These are phyloP conservation scores for Yamadazyma sp. DNA, from an alignment of 805 yeast species.

Conservation along the genomic window DNA sequence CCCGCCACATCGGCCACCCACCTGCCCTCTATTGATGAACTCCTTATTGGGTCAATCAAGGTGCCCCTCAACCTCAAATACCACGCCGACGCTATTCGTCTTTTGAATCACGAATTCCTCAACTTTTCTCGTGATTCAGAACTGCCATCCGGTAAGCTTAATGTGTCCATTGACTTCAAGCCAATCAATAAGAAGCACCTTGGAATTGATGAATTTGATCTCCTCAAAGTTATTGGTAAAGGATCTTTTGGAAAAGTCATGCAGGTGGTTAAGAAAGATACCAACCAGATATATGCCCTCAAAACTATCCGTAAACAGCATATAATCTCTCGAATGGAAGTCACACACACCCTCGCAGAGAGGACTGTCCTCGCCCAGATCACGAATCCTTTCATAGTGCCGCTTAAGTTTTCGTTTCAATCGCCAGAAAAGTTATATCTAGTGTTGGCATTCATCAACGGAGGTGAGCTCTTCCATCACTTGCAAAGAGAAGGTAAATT, in stretches of 20 bases:
- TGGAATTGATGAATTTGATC: conserved; percentile 86
- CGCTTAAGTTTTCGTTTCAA: conserved; percentile 93
- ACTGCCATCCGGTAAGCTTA: conserved; percentile 47
- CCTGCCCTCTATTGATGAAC: conserved; percentile 51
- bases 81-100: conserved; percentile 50
- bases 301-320: conserved; percentile 93
- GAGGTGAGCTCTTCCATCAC: conserved; percentile 95
- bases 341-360: conserved; percentile 94
- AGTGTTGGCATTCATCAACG: conserved; percentile 90
- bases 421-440: conserved; percentile 92
- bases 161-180: conserved; percentile 67
- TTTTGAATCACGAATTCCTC: conserved; percentile 59
- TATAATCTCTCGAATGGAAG: conserved; percentile 91
- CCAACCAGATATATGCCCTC: conserved; percentile 90
- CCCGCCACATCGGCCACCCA: conserved; percentile 4
- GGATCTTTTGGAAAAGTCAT: conserved; percentile 98
- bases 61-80: conserved; percentile 57
- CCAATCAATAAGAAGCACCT: conserved; percentile 64
- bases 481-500: conserved; percentile 88
- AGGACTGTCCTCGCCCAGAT: conserved; percentile 92
- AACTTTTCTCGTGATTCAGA: conserved; percentile 22
- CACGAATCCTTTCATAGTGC: conserved; percentile 93
- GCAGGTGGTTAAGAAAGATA: conserved; percentile 97
- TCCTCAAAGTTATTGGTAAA: conserved; percentile 93
- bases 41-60: conserved; percentile 71